Evolutionary conservation across 1,284 basidiomycete genomes (phyloP).

Genomic region (Ustilago sp.): DNA sequence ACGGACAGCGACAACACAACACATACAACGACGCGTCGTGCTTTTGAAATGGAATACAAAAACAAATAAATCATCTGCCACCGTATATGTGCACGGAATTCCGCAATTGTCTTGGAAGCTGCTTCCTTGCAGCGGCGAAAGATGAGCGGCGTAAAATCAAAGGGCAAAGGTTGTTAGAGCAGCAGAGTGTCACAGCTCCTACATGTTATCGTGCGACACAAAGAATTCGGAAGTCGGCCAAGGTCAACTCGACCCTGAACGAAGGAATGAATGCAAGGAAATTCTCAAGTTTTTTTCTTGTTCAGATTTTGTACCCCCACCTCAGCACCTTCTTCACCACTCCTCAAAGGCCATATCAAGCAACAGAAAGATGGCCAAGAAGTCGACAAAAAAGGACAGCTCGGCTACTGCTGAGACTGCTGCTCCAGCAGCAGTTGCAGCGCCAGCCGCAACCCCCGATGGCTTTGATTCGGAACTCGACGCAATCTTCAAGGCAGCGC

Average conservation of each 20-base stretch:
- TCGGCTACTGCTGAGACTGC: not conserved
- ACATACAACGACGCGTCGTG: conserved; percentile 15
- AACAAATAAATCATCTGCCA: not conserved
- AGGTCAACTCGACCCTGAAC: not conserved
- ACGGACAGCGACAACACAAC: not conserved
- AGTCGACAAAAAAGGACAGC: conserved; percentile 14
- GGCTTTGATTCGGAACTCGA: conserved; percentile 63
- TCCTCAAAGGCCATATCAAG: not conserved
- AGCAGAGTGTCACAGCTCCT: too few species aligned
- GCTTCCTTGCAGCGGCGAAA: not conserved
- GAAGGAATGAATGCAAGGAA: not conserved
- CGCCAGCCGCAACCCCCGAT: conserved; percentile 7
- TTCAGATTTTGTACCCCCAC: not conserved
- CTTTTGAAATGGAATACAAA: conserved; percentile 8
- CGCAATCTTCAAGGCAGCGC: conserved; percentile 58
- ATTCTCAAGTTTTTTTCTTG: conserved; percentile 13
- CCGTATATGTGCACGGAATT: not conserved
- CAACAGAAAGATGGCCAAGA: conserved; percentile 34
- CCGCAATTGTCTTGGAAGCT: conserved; percentile 2
- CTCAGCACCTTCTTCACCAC: not conserved
- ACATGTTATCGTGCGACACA: not conserved
- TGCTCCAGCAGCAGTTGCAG: not conserved
- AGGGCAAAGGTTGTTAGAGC: too few species aligned
- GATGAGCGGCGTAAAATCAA: too few species aligned
- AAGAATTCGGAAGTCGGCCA: conserved; percentile 11